Conservation (phyloP, 2,329 filamentous ascomycete species). For the Meredithiella fracta region DNA sequence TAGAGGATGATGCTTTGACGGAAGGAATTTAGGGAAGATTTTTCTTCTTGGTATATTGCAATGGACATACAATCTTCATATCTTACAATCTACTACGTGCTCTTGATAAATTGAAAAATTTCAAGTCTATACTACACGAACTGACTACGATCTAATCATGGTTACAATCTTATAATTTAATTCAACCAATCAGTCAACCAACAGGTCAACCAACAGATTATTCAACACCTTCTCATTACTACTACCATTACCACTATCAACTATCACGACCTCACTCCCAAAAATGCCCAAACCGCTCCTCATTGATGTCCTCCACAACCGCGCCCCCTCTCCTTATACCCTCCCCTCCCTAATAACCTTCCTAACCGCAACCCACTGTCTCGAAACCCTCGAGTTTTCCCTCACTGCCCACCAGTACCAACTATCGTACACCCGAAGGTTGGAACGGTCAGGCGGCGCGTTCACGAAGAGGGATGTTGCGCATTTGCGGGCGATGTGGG, state of each 20-base stretch:
- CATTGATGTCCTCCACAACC: slow-evolving; percentile 77
- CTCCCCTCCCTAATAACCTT: slow-evolving; percentile 90
- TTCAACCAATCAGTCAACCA: too few relatives aligned
- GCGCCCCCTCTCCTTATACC: slow-evolving; percentile 75
- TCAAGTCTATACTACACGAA: too few relatives aligned
- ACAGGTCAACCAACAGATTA: too few relatives aligned
- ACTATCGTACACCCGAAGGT: slow-evolving; percentile 34
- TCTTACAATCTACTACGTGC: too few relatives aligned
- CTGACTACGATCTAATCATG: too few relatives aligned
- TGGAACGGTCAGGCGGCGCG: slow-evolving; percentile 15
- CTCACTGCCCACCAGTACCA: slow-evolving; percentile 82
- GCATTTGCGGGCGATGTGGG: slow-evolving; percentile 69
- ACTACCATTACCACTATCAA: not conserved
- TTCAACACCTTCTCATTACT: too few relatives aligned
- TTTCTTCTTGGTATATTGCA: too few relatives aligned
- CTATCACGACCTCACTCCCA: slow-evolving; percentile 19
- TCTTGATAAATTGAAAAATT: too few relatives aligned
- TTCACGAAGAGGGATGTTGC: slow-evolving; percentile 32
- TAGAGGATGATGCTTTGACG: too few relatives aligned
- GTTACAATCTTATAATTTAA: too few relatives aligned
- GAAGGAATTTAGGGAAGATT: too few relatives aligned
- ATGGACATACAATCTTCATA: too few relatives aligned
- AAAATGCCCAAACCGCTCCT: slow-evolving; percentile 30
- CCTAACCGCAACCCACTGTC: slow-evolving; percentile 87
- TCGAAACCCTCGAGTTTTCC: slow-evolving; percentile 93